Conservation (phyloP, 1,284 basidiomycete species). For the Marasmius fiardii region DNA sequence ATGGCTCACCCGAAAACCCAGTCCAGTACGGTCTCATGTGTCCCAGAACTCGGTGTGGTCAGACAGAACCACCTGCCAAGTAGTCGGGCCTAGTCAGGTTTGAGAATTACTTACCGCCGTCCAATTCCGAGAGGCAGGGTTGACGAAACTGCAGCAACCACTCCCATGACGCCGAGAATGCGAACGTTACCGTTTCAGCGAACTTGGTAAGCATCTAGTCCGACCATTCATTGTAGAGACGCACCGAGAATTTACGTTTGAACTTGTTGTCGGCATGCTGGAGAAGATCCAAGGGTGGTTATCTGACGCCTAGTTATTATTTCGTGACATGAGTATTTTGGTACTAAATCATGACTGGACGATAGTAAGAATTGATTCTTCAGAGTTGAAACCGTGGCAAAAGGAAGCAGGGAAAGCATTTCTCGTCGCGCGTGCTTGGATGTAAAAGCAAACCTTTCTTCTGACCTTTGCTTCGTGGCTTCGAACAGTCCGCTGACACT, state of each 20-base stretch:
- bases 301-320: no score
- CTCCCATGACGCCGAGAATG: constrained; percentile 77
- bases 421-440: no score
- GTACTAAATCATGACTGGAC: no score
- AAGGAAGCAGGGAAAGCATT: no score
- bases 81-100: constrained; percentile 1
- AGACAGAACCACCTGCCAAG: not conserved
- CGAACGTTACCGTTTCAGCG: constrained; percentile 64
- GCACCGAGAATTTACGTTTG: constrained; percentile 71
- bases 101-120: constrained; percentile 50
- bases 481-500: no score
- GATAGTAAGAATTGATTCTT: no score
- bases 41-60: constrained; percentile 1
- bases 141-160: constrained; percentile 66
- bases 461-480: no score
- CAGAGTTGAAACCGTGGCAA: no score
- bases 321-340: no score
- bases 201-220: constrained; percentile 31
- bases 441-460: no score
- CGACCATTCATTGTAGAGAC: constrained; percentile 17
- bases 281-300: no score
- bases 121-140: constrained; percentile 61
- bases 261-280: no score
- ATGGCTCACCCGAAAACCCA: constrained; percentile 80
- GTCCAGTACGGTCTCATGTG: constrained; percentile 67